Percentiles rank a stretch among this genome's conserved stretches.
Conservation (phyloP, 2,329 filamentous ascomycete species). For the Cordyceps farinosa region DNA sequence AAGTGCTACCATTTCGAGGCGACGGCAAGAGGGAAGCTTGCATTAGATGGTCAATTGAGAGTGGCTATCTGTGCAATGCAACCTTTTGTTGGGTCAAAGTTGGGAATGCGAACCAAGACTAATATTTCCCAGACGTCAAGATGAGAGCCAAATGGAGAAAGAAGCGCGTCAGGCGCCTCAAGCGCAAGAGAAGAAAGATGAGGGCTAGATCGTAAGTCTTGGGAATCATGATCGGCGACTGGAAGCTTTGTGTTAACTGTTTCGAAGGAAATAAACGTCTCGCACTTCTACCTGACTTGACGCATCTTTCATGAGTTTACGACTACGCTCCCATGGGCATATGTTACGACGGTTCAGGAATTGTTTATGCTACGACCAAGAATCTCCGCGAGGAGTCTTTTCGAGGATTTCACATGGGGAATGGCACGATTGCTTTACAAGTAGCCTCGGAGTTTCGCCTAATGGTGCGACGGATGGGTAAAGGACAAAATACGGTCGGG, state of each 20-base stretch:
- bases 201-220: constrained; percentile 87
- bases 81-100: neutral
- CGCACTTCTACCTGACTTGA: constrained; percentile 55
- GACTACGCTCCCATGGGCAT: constrained; percentile 28
- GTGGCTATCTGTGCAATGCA: neutral
- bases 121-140: constrained; percentile 41
- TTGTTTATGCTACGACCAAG: constrained; percentile 10
- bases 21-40: constrained; percentile 5
- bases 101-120: constrained; percentile 16
- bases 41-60: constrained; percentile 4
- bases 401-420: constrained; percentile 7
- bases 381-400: constrained; percentile 13
- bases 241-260: constrained; percentile 31
- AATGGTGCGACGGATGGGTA: constrained; percentile 19
- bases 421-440: constrained; percentile 8
- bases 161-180: constrained; percentile 98
- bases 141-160: constrained; percentile 99
- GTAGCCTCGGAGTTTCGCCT: constrained; percentile 17
- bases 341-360: constrained; percentile 16
- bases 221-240: neutral
- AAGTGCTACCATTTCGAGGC: constrained; percentile 22
- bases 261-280: constrained; percentile 63
- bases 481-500: constrained; percentile 19
- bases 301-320: constrained; percentile 41
- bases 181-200: constrained; percentile 99